Conservation (phyloP, 2,329 filamentous ascomycete species). For the Aspergillus luchuensis region DNA sequence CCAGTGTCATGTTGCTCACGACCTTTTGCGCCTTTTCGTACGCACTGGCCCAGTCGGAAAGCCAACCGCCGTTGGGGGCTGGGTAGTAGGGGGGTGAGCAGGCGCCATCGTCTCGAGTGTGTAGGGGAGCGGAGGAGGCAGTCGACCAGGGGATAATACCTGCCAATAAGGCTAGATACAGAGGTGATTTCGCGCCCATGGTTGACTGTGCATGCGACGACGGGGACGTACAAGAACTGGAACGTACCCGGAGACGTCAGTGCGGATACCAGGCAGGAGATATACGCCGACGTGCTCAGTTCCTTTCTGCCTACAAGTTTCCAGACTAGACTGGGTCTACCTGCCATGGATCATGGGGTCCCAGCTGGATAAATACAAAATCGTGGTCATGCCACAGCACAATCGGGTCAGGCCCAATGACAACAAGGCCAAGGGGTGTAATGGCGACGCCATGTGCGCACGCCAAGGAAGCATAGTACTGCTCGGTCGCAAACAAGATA, state of each 20-base stretch:
- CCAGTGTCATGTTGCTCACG: slow-evolving; percentile 74
- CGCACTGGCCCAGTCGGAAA: slow-evolving; percentile 66
- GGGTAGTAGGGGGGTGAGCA: slow-evolving; percentile 67
- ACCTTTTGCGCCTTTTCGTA: slow-evolving; percentile 69
- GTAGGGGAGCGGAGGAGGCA: background rate
- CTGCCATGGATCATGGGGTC: background rate
- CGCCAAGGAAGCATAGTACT: background rate
- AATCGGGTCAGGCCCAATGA: background rate
- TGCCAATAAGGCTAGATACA: background rate
- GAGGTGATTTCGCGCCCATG: background rate
- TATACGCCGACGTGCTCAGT: background rate
- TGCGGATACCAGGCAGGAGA: background rate
- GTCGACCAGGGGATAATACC: background rate
- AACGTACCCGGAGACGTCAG: background rate
- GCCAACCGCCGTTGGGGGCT: slow-evolving; percentile 71
- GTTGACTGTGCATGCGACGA: background rate
- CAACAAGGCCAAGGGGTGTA: no score
- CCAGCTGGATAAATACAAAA: background rate
- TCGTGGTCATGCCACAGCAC: background rate
- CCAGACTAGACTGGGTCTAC: background rate
- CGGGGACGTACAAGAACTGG: background rate
- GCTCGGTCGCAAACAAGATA: background rate
- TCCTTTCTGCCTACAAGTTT: background rate
- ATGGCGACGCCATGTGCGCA: background rate
- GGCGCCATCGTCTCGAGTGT: slow-evolving; percentile 21